These are phyloP conservation scores for Eimeria acervulina DNA, from an alignment of 169 alveolate species.

Conservation along the genomic window DNA sequence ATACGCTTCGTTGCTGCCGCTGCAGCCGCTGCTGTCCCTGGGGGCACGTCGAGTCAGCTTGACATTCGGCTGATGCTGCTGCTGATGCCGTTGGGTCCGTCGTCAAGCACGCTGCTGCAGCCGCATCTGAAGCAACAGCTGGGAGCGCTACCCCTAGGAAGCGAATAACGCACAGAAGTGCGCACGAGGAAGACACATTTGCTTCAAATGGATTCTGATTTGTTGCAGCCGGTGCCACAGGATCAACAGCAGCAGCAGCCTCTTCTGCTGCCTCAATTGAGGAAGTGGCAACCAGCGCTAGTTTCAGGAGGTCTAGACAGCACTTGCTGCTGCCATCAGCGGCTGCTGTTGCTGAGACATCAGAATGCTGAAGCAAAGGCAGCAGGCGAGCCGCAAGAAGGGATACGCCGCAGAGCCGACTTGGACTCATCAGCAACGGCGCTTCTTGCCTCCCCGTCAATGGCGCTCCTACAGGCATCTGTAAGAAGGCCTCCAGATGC, in stretches of 20 bases:
- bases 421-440: slow-evolving; percentile 14
- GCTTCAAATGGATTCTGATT: not conserved
- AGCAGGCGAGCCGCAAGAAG: slow-evolving; percentile 56
- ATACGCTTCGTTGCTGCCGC: slow-evolving; percentile 15
- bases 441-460: not conserved
- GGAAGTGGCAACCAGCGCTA: slow-evolving; percentile 50
- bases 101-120: not conserved
- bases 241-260: not conserved
- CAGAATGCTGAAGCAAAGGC: slow-evolving; percentile 41
- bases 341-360: not conserved
- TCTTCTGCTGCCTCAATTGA: slow-evolving; percentile 47
- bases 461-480: not conserved
- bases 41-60: not conserved
- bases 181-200: not conserved
- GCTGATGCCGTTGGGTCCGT: not conserved
- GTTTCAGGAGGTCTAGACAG: slow-evolving; percentile 6
- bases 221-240: not conserved
- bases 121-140: slow-evolving; percentile 24
- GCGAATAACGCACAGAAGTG: slow-evolving; percentile 62
- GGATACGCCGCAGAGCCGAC: slow-evolving; percentile 46
- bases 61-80: not conserved
- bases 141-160: slow-evolving; percentile 42
- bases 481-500: slow-evolving; percentile 36
- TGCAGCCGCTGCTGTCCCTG: not conserved
- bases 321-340: slow-evolving; percentile 13